Base-by-base conservation (phyloP, 2,329 filamentous ascomycete species). In the Aaosphaeria pasadenensis region DNA sequence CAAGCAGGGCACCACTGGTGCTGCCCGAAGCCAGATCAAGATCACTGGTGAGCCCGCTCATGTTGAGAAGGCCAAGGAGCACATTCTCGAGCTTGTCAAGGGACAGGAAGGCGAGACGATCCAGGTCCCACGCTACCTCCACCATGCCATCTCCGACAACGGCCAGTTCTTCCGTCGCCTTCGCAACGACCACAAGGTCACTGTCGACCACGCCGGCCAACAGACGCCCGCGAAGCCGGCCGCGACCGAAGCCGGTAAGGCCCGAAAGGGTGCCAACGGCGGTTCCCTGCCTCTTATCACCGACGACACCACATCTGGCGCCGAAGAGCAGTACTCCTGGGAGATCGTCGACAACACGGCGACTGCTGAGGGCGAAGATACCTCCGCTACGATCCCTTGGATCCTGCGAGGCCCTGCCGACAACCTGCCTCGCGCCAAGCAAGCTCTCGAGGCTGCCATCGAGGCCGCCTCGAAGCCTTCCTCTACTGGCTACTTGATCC, bases 161-260 rank as follows among this genome's bases (percentile, higher is more conserved):
- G 94, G 92, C 1, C 86, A 91, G 59, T 88, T 97, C 75, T 96
- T 97, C 87, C 89, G 92, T 56, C 87, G 85, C 61, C 84, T 99
- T 39, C 85, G 88, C 55, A 91, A 85, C 70, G 88, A 96, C 64
- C 81, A 89, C 72, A 86, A 89, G 58, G 90, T 99, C 56, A 94
- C 87, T 1, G 88, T 99, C 45, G 91, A 97, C 70, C 94, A 97
- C 67, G 88, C 84, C 47, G 91, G 91, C 40, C 84, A 94, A 51
- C 76, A 86, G 48, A 76, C 88, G 4, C 94, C 94, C 5, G 69
- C 84, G 36, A 91, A 86, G 73, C 81, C 87, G 72, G 81, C 39
- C 60, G 74, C 49, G 72, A 77, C 49, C 69, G 76, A 64, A 56
- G 74, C 64, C 52, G 67, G 64, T 52, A 71, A 66, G 54, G 66